These are phyloP conservation scores for Tricholoma furcatifolium DNA, from an alignment of 768 basidiomycete species.

Conservation along the genomic window DNA sequence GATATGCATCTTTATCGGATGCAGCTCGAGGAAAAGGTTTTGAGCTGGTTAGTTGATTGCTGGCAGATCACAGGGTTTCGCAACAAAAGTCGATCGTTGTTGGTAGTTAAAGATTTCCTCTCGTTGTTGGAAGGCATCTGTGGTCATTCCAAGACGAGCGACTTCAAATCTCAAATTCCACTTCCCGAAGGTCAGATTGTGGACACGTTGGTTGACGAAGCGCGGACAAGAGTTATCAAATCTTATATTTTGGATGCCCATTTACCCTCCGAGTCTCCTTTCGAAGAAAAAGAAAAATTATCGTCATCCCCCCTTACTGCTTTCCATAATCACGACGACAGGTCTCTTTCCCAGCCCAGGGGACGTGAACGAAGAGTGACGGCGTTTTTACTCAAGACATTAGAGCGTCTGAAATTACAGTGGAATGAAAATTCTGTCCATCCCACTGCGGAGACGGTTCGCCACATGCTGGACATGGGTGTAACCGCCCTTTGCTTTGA, in stretches of 20 bases:
- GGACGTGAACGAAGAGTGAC: conserved; percentile 64
- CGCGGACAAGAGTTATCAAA: conserved; percentile 55
- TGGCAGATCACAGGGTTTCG: conserved; percentile 52
- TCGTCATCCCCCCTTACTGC: neutral
- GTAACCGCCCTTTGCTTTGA: conserved; percentile 70
- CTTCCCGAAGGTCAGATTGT: conserved; percentile 73
- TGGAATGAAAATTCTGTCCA: conserved; percentile 45
- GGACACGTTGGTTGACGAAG: conserved; percentile 57
- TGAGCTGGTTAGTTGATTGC: conserved; percentile 75
- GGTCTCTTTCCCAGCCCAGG: conserved; percentile 45
- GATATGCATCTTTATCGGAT: conserved; percentile 84
- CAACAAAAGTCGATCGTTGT: conserved; percentile 45
- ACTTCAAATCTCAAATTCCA: conserved; percentile 45
- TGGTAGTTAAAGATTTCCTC: conserved; percentile 61
- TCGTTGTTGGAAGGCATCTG: conserved; percentile 65
- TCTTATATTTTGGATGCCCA: conserved; percentile 69
- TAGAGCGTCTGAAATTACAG: conserved; percentile 49
- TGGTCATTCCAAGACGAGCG: conserved; percentile 44
- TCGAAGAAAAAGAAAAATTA: no score
- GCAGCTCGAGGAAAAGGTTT: conserved; percentile 83
- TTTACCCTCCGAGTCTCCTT: conserved; percentile 37
- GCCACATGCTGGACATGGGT: conserved; percentile 68
- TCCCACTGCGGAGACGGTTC: conserved; percentile 60
- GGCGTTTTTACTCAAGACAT: conserved; percentile 56
- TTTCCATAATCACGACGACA: conserved; percentile 11